Evolutionary conservation across 1,139 yeast species (phyloP).

Genomic region (Suhomyces ambrosiae): DNA sequence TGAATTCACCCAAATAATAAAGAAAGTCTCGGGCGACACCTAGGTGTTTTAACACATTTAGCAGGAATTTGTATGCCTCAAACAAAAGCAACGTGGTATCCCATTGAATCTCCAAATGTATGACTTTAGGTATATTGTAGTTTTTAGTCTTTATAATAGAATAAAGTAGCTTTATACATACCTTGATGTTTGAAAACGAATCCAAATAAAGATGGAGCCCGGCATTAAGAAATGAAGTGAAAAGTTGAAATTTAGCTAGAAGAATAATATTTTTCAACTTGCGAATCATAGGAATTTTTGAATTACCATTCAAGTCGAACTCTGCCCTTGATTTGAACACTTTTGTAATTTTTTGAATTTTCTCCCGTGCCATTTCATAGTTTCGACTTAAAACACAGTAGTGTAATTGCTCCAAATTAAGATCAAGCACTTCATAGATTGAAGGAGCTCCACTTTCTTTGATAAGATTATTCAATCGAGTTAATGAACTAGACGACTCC

Average conservation of each 20-base stretch:
- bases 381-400: slow-evolving; percentile 22
- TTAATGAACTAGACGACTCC: slow-evolving; percentile 20
- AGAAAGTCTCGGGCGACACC: slow-evolving; percentile 59
- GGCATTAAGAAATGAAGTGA: slow-evolving; percentile 27
- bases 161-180: slow-evolving; percentile 43
- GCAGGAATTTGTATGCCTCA: slow-evolving; percentile 35
- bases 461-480: slow-evolving; percentile 19
- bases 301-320: slow-evolving; percentile 24
- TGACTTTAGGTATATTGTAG: slow-evolving; percentile 23
- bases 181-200: slow-evolving; percentile 34
- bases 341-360: slow-evolving; percentile 25
- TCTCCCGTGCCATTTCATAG: slow-evolving; percentile 22
- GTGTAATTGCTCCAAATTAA: slow-evolving; percentile 36
- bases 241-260: slow-evolving; percentile 38
- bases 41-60: slow-evolving; percentile 40
- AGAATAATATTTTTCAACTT: slow-evolving; percentile 38
- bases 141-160: slow-evolving; percentile 44
- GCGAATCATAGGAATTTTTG: slow-evolving; percentile 21
- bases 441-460: slow-evolving; percentile 15
- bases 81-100: slow-evolving; percentile 35
- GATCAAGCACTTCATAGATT: slow-evolving; percentile 14
- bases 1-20: slow-evolving; percentile 51
- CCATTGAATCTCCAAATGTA: slow-evolving; percentile 33
- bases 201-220: slow-evolving; percentile 19
- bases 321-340: slow-evolving; percentile 33